Conservation (phyloP, 2,329 filamentous ascomycete species). For the Colletotrichum siamense region DNA sequence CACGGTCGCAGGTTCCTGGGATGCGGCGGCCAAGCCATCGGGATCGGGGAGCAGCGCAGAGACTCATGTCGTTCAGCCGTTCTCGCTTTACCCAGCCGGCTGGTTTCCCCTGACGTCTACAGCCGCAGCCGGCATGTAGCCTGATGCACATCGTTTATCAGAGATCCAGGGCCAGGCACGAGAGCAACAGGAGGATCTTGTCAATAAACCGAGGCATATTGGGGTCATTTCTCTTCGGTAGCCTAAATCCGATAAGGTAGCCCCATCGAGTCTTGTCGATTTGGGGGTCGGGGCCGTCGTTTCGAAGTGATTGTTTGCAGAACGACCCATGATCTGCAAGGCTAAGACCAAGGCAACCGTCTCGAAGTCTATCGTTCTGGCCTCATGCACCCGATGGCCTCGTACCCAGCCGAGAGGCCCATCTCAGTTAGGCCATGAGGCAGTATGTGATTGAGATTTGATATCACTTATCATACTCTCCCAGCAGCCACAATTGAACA, state of each 20-base stretch:
- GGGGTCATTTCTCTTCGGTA: not conserved
- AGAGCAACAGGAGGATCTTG: not conserved
- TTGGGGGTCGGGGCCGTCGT: not conserved
- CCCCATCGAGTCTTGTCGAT: not conserved
- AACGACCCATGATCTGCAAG: not conserved
- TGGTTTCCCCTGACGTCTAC: not conserved
- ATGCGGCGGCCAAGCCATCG: slow-evolving; percentile 6
- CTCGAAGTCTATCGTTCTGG: not conserved
- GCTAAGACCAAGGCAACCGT: not conserved
- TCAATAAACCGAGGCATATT: not conserved
- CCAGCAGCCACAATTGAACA: not conserved
- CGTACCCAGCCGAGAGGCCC: not conserved
- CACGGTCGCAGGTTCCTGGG: slow-evolving; percentile 9
- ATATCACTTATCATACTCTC: not conserved
- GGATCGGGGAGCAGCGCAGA: not conserved
- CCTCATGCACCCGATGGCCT: not conserved
- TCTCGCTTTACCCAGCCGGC: not conserved
- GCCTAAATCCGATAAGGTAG: not conserved
- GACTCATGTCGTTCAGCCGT: not conserved
- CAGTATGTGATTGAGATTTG: not conserved
- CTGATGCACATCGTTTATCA: slow-evolving; percentile 8
- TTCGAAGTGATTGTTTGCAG: not conserved
- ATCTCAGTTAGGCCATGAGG: not conserved
- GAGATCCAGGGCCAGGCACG: not conserved
- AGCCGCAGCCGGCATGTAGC: not conserved